Evolutionary conservation across 225 moss, liverwort and hornwort species (phyloP).

Genomic region (Sphagnum contortum): DNA sequence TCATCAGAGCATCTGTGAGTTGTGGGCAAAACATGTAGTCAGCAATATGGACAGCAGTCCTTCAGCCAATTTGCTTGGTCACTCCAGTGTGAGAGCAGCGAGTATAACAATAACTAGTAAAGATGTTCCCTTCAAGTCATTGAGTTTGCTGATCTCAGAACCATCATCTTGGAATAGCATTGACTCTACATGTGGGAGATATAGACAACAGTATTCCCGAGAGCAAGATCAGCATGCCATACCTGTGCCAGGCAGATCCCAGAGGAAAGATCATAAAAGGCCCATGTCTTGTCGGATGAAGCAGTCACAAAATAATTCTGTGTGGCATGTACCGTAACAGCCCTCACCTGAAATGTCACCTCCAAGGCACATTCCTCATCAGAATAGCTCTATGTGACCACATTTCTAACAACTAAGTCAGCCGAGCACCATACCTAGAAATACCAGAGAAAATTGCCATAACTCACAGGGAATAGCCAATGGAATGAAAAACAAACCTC

Average conservation of each 20-base stretch:
- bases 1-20: too few species aligned
- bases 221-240: neutral
- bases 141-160: too few species aligned
- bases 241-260: conserved; percentile 91
- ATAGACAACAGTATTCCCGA: too few species aligned
- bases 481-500: conserved; percentile 33
- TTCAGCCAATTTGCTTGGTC: neutral
- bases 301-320: conserved; percentile 92
- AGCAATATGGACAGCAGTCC: neutral
- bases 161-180: too few species aligned
- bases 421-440: too few species aligned
- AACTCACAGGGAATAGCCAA: too few species aligned
- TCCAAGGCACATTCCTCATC: neutral
- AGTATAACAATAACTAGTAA: too few species aligned
- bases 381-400: neutral
- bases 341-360: conserved; percentile 55
- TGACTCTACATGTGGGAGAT: too few species aligned
- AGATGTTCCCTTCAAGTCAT: too few species aligned
- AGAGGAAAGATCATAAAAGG: conserved; percentile 57
- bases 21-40: neutral
- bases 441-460: too few species aligned
- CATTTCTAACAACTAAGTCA: too few species aligned
- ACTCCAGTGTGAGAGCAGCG: too few species aligned
- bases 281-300: conserved; percentile 71
- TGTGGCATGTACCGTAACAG: conserved; percentile 94